Percentiles rank a stretch among this genome's conserved stretches.
phyloP scores from a whole-genome alignment of 148 eudicot genomes.

The Spergularia marina region DNA sequence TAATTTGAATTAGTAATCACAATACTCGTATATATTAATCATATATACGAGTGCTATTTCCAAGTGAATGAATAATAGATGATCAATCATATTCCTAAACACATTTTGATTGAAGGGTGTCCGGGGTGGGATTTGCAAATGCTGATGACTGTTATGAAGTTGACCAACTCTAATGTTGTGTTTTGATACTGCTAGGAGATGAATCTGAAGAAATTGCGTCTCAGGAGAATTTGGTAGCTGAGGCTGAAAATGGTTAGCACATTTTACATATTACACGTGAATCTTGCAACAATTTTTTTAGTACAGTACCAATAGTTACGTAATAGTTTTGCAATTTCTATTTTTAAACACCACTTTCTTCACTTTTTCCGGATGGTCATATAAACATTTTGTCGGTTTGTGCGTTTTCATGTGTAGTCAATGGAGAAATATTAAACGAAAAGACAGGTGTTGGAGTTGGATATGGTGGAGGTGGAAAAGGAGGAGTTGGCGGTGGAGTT shows the following conservation, averaged over 20 bases:
- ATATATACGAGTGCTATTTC: too few species aligned
- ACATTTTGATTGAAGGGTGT: too few species aligned
- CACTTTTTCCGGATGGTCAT: not conserved
- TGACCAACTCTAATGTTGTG: not conserved
- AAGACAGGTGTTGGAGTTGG: not conserved
- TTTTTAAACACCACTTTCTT: not conserved
- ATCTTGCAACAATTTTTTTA: not conserved
- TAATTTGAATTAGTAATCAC: too few species aligned
- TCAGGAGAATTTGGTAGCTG: not conserved
- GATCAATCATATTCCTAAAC: too few species aligned
- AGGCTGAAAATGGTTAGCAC: not conserved
- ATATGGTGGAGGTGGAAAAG: constrained; percentile 2
- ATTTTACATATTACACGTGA: not conserved
- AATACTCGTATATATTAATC: too few species aligned
- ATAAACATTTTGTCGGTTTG: too few species aligned
- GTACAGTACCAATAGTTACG: not conserved
- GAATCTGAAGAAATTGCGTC: constrained; percentile 7
- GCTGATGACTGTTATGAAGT: not conserved
- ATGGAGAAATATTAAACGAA: constrained; percentile 1
- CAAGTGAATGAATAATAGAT: too few species aligned
- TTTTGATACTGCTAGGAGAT: not conserved
- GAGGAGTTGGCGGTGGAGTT: not conserved
- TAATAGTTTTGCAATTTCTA: not conserved
- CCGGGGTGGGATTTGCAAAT: too few species aligned
- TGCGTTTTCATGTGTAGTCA: constrained; percentile 2